A percentile compares a stretch with the other conserved stretches of the same genome.
phyloP scores from a whole-genome alignment of 2,329 filamentous ascomycete genomes.

The Leptodontidium sp. region DNA sequence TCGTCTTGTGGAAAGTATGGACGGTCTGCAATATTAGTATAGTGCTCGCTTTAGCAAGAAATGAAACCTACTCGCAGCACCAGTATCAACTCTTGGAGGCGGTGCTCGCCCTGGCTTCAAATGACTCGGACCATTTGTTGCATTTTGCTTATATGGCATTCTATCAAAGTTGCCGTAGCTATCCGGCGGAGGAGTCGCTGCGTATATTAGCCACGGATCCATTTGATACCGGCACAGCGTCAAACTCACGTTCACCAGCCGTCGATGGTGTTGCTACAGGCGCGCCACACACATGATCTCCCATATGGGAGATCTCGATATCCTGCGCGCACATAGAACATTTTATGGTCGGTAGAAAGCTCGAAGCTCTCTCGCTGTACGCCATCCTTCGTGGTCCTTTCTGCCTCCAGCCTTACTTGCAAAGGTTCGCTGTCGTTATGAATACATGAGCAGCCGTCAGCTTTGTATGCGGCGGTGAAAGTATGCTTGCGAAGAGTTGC shows the following conservation, averaged over 20 bases:
- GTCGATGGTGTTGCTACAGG: conserved; percentile 43
- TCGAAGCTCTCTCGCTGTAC: conserved; percentile 58
- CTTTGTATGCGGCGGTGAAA: conserved; percentile 28
- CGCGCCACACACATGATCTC: conserved; percentile 77
- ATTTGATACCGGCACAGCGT: background rate
- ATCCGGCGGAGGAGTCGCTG: conserved; percentile 46
- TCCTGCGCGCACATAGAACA: conserved; percentile 81
- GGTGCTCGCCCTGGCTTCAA: conserved; percentile 51
- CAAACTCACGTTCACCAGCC: conserved; percentile 54
- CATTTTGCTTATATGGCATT: conserved; percentile 36
- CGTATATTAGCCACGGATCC: conserved; percentile 23
- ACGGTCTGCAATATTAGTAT: conserved; percentile 51
- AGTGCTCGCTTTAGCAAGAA: background rate
- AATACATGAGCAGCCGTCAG: conserved; percentile 33
- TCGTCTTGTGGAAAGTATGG: conserved; percentile 63
- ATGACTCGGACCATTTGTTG: conserved; percentile 39
- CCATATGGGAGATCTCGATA: conserved; percentile 86
- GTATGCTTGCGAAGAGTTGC: conserved; percentile 13
- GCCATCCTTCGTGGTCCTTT: conserved; percentile 39
- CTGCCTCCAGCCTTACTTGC: conserved; percentile 27
- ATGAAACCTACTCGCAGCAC: conserved; percentile 58
- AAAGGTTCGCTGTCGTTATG: conserved; percentile 19
- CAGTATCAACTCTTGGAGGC: conserved; percentile 60
- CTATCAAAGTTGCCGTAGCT: conserved; percentile 37
- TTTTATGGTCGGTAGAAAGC: conserved; percentile 84